These are phyloP conservation scores for Podospora comata DNA, from an alignment of 495 filamentous ascomycete species.

Conservation along the genomic window DNA sequence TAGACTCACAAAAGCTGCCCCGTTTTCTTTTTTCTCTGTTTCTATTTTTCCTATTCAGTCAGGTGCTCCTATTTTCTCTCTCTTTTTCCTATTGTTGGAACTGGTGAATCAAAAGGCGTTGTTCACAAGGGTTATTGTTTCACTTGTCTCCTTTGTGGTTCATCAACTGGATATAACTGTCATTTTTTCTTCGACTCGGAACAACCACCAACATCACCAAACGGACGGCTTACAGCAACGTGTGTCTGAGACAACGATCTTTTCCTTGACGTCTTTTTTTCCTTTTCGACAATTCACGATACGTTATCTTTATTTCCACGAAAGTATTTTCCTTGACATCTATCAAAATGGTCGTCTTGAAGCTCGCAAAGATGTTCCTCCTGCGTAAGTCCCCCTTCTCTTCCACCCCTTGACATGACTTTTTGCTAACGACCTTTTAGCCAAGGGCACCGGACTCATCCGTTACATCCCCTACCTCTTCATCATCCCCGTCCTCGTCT, in stretches of 20 bases:
- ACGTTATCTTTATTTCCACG: background rate
- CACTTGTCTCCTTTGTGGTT: background rate
- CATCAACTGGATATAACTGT: slow-evolving; percentile 2
- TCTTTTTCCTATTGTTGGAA: background rate
- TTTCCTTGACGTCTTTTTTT: background rate
- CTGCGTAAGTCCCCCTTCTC: slow-evolving; percentile 14
- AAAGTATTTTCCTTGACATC: slow-evolving; percentile 1
- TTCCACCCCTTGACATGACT: background rate
- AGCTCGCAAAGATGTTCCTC: slow-evolving; percentile 20
- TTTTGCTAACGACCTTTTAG: slow-evolving; percentile 19
- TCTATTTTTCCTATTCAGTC: background rate
- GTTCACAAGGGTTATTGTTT: background rate
- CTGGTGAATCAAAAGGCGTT: background rate
- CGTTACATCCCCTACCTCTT: slow-evolving; percentile 26
- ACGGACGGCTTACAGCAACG: background rate
- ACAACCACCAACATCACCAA: background rate
- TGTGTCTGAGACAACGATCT: background rate
- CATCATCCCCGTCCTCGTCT: slow-evolving; percentile 31
- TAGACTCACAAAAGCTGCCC: background rate
- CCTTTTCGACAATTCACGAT: background rate
- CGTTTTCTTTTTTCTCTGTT: background rate
- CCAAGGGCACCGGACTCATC: slow-evolving; percentile 12
- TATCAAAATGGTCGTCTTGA: slow-evolving; percentile 17
- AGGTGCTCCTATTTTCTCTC: background rate
- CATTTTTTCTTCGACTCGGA: background rate